Evolutionary conservation across 106 monocot species (phyloP), one percentile per base, ranked within the genome.

Genomic region (Platanthera guangdongensis): DNA sequence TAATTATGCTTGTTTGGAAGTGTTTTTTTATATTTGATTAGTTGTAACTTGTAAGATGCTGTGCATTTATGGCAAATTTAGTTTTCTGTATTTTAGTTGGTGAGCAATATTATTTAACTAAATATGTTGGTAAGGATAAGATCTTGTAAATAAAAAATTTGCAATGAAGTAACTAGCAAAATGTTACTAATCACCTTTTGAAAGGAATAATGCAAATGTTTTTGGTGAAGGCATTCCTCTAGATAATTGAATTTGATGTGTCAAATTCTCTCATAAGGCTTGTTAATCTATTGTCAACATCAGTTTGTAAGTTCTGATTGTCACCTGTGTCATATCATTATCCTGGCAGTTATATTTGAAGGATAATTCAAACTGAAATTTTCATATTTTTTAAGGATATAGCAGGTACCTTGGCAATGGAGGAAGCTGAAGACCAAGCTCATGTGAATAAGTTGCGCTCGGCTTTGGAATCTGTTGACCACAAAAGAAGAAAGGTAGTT

Each of bases 391-490:
- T 39, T 18, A 80, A 97, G 97, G 97, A 99, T 85, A 94, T 99
- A 81, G 97, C 97, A 62, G 97, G 97, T 74, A 99, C 97, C 25
- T 85, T 99, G 84, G 91, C 97, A 51, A 99, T 86, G 7, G 97
- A 99, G 74, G 92, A 83, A 78, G 97, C 97, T 62, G 89, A 88
- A 64, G 88, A 92, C 59, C 72, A 70, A 15, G 82, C 85, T 73
- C 88, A 90, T 80, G 97, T 99, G 21, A 86, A 82, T 82, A 99
- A 99, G 75, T 69, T 99, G 52, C 89, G 97, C 6, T 99, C 94
- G 57, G 97, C 97, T 54, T 87, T 99, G 68, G 97, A 99, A 79
- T 99, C 97, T 70, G 97, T 99, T 72, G 94, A 94, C 72, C 94
- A 92, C 73, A 99, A 99, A 81, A 88, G 94, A 85, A 94, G 86